phyloP scores from a whole-genome alignment of 176 grass and related monocot genomes.

The Microstegium vimineum region DNA sequence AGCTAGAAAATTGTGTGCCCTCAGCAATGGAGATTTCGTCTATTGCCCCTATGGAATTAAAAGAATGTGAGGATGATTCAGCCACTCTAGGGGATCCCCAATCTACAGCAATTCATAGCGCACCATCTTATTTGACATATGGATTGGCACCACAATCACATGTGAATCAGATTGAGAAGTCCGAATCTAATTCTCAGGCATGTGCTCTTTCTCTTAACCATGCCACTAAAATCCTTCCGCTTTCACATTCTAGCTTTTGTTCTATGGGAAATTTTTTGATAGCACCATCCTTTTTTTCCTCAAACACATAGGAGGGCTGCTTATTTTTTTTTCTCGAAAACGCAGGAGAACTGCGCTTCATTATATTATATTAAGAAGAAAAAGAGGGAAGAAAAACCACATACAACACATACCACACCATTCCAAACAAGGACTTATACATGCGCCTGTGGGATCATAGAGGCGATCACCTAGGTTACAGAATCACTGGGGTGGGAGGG shows the following conservation, averaged over 20 bases:
- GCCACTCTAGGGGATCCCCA: slow-evolving; percentile 27
- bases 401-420: too few species aligned
- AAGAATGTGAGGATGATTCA: slow-evolving; percentile 37
- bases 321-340: too few species aligned
- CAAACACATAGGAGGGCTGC: too few species aligned
- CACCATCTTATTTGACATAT: slow-evolving; percentile 46
- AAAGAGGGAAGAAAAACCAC: too few species aligned
- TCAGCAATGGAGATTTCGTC: slow-evolving; percentile 22
- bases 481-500: too few species aligned
- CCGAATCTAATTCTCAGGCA: slow-evolving; percentile 43
- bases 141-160: slow-evolving; percentile 29
- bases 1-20: slow-evolving; percentile 25
- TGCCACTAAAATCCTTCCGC: not conserved
- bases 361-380: too few species aligned
- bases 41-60: slow-evolving; percentile 17
- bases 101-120: slow-evolving; percentile 29
- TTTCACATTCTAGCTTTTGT: not conserved
- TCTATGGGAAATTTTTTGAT: not conserved
- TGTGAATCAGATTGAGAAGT: slow-evolving; percentile 56
- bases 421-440: too few species aligned
- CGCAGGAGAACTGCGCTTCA: too few species aligned
- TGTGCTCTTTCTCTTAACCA: not conserved
- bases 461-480: too few species aligned
- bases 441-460: too few species aligned
- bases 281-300: not conserved